Evolutionary conservation across 257 asterid species (phyloP).

Genomic region (Lycium barbarum): DNA sequence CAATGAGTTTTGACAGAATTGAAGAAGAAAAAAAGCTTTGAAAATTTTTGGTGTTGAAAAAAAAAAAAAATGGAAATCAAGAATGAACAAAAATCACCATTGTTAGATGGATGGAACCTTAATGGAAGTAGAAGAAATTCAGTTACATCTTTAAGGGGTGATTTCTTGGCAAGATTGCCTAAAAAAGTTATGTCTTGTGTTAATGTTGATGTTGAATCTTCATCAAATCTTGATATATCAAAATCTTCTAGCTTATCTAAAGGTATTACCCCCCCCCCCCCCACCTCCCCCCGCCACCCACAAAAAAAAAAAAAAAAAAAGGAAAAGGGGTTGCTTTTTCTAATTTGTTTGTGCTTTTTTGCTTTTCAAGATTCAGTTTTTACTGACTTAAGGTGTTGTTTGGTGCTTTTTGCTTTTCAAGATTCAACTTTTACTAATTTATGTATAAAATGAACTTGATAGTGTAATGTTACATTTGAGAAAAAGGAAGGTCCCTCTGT

Average conservation of each 20-base stretch:
- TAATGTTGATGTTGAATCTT: slow-evolving; percentile 68
- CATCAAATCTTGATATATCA: slow-evolving; percentile 53
- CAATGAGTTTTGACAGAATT: neutral
- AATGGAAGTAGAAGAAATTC: slow-evolving; percentile 65
- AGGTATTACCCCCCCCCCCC: slow-evolving; percentile 46
- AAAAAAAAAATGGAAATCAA: slow-evolving; percentile 32
- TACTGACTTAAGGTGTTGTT: neutral
- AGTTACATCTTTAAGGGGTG: slow-evolving; percentile 60
- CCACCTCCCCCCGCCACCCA: neutral
- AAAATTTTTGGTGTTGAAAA: neutral
- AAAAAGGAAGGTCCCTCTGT: neutral
- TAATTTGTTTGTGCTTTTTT: neutral
- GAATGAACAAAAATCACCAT: slow-evolving; percentile 47
- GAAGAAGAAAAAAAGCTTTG: neutral
- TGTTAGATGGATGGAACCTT: slow-evolving; percentile 51
- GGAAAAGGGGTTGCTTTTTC: neutral
- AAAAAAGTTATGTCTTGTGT: slow-evolving; percentile 65
- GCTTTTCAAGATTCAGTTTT: neutral
- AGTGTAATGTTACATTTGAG: no score
- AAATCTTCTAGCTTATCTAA: slow-evolving; percentile 49
- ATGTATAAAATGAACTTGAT: neutral
- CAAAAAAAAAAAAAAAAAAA: neutral
- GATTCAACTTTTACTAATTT: neutral
- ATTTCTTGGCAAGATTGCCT: slow-evolving; percentile 68
- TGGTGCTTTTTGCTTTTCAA: neutral